Percentiles rank a stretch among this genome's conserved stretches.
phyloP scores from a whole-genome alignment of 225 moss, liverwort and hornwort species.

The Physcomitrellopsis africana region DNA sequence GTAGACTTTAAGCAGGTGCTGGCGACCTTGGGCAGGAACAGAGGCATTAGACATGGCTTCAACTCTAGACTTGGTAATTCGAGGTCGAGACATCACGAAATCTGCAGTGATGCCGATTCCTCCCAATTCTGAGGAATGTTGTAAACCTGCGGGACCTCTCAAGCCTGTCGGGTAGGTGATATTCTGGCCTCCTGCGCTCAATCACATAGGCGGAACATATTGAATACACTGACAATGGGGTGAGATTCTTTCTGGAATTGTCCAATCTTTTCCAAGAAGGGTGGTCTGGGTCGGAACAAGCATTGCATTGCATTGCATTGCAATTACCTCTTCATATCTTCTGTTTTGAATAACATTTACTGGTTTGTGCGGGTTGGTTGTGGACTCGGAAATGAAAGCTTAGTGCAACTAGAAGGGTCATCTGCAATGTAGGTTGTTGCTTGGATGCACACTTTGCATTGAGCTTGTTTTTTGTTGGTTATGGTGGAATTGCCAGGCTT shows the following conservation, averaged over 20 bases:
- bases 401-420: background rate
- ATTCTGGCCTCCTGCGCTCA: background rate
- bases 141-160: constrained; percentile 25
- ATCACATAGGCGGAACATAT: too few relatives aligned
- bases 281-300: too few relatives aligned
- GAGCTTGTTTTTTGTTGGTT: background rate
- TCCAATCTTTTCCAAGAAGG: too few relatives aligned
- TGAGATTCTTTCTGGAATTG: too few relatives aligned
- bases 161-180: constrained; percentile 30
- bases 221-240: too few relatives aligned
- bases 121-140: constrained; percentile 10
- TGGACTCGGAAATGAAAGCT: background rate
- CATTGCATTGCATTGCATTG: too few relatives aligned
- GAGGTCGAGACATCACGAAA: constrained; percentile 13
- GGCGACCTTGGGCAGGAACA: constrained; percentile 16
- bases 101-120: background rate
- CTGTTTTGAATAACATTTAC: too few relatives aligned
- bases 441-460: background rate
- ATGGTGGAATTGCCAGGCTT: constrained; percentile 29
- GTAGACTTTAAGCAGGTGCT: constrained; percentile 25
- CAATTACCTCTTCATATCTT: too few relatives aligned
- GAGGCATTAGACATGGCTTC: background rate
- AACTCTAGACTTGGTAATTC: constrained; percentile 33
- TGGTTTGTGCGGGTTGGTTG: too few relatives aligned
- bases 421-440: background rate